These are phyloP conservation scores for Fusarium nygamai DNA, from an alignment of 2,329 filamentous ascomycete genomes.

Conservation along the genomic window DNA sequence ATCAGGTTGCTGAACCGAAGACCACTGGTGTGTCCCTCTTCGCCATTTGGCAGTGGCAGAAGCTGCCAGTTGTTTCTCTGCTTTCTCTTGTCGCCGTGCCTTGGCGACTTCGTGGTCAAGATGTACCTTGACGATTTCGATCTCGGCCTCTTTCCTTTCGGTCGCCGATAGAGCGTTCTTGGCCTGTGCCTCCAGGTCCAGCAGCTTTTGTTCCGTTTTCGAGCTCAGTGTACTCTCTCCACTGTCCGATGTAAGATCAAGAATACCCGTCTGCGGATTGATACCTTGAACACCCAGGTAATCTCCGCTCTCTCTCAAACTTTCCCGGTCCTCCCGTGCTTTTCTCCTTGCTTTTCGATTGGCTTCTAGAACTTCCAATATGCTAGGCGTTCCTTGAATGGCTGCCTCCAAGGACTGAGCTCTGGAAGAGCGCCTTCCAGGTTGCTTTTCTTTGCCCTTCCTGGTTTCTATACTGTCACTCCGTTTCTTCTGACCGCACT, in stretches of 20 bases:
- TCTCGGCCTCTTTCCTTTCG: constrained; percentile 58
- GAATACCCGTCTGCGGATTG: constrained; percentile 65
- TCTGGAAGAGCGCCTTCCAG: not conserved
- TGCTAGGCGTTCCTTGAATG: not conserved
- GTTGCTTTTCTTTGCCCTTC: not conserved
- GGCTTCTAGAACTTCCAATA: constrained; percentile 40
- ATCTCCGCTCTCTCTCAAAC: constrained; percentile 64
- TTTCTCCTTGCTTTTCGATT: constrained; percentile 48
- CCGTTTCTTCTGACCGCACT: not conserved
- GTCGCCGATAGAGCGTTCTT: constrained; percentile 50
- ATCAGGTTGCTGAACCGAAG: constrained; percentile 59
- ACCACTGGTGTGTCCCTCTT: constrained; percentile 59
- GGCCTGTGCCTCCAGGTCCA: constrained; percentile 46
- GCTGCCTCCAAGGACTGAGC: not conserved
- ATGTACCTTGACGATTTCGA: constrained; percentile 50
- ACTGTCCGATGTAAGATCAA: constrained; percentile 60
- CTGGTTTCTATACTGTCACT: not conserved
- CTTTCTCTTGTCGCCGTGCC: constrained; percentile 55
- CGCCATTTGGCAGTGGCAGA: constrained; percentile 55
- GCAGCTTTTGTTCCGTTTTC: constrained; percentile 47
- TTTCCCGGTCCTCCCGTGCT: constrained; percentile 52
- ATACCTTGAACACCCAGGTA: constrained; percentile 68
- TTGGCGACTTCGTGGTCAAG: constrained; percentile 49
- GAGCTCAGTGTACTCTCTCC: constrained; percentile 51
- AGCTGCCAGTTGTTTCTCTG: constrained; percentile 48